Base-by-base conservation (phyloP, 768 basidiomycete genomes). In the Scleroderma bovista region DNA sequence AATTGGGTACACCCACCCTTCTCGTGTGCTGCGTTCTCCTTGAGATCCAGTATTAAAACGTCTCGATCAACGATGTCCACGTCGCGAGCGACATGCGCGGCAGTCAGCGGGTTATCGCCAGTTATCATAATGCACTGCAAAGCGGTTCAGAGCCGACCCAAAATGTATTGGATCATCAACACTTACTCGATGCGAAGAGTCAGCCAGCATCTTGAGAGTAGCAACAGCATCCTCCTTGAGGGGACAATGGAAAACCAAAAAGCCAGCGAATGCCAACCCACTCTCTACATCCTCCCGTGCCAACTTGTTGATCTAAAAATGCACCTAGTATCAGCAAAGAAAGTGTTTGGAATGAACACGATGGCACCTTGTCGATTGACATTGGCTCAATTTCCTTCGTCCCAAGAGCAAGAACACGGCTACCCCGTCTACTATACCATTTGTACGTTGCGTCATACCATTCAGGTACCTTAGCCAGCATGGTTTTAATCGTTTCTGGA, bases 1-100 rank as follows among this genome's bases (percentile, higher is more conserved):
- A 32, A 13, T 37, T 19, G 12, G 22, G 20, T 17, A 45, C n/a
- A 65, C 83, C 48, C 41, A 88, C 91, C 88, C 50, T 74, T 71
- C 36, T 86, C 83, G 44, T 81, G 72, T 7, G 76, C 70, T 0
- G 92, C 76, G 31, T 93, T 85, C 62, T 95, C 96, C 59, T 80
- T 84, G 47, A 91, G 61, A 64, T 99, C 96, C 23, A 99, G 74
- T 52, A 98, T 97, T 24, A 98, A 79, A 2, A 85, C 91, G 5
- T 96, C 92, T 23, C 94, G 84, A 61, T 99, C 96, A 17, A 99
- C 86, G 53, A 98, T 98, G 61, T 99, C 95, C 8, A 99, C 96
- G 61, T 95, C 93, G 22, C 79, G 79, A 16, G 96, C 96, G 40
- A 99, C 94, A 63, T 98, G 96, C 1, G 90, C 84, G 8, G 96